These are phyloP conservation scores for Pythium sp. DNA, from an alignment of 352 stramenopile species.

Conservation along the genomic window DNA sequence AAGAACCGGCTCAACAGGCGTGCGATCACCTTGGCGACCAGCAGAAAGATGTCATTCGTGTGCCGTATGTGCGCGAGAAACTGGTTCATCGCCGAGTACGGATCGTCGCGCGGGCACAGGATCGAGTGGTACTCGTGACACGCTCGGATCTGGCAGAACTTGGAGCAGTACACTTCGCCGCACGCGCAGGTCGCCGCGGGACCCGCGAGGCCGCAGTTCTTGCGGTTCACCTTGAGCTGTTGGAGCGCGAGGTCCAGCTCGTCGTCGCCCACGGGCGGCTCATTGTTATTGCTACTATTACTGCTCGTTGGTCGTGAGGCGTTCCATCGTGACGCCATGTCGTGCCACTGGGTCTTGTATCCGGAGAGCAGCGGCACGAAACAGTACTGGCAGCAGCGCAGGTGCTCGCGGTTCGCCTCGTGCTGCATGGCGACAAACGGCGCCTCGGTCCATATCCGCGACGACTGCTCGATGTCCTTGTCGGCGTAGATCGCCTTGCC, in stretches of 20 bases:
- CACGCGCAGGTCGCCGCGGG: constrained; percentile 46
- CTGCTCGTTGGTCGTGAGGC: neutral
- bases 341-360: constrained; percentile 43
- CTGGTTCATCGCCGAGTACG: constrained; percentile 58
- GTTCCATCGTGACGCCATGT: constrained; percentile 37
- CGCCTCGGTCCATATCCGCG: constrained; percentile 64
- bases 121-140: constrained; percentile 75
- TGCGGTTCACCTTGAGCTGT: constrained; percentile 39
- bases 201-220: constrained; percentile 44
- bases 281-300: neutral
- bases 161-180: constrained; percentile 85
- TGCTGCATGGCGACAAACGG: constrained; percentile 77
- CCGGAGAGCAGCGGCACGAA: constrained; percentile 60
- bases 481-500: constrained; percentile 75
- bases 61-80: constrained; percentile 69
- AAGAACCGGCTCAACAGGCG: constrained; percentile 61
- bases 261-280: constrained; percentile 17
- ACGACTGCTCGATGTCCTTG: constrained; percentile 37
- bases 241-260: constrained; percentile 44
- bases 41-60: constrained; percentile 92
- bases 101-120: constrained; percentile 64
- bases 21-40: constrained; percentile 85
- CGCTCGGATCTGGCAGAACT: constrained; percentile 62
- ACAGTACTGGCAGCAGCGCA: constrained; percentile 69
- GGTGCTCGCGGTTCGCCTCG: constrained; percentile 32